These are phyloP conservation scores for Patellifolia procumbens DNA, from an alignment of 179 eudicot species.

Conservation along the genomic window DNA sequence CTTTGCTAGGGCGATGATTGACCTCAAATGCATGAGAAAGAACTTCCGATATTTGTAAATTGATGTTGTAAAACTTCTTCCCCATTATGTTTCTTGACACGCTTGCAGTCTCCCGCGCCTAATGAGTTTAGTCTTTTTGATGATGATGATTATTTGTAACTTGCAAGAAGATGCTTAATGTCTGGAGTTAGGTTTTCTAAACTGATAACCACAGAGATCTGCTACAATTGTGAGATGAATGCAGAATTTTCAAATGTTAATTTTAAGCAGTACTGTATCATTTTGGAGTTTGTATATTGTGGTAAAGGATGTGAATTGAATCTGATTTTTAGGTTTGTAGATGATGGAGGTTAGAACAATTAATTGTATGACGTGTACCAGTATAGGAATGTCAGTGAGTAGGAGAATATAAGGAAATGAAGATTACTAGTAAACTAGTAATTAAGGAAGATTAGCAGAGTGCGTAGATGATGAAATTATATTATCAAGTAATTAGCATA, in stretches of 20 bases:
- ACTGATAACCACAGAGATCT: too few species aligned
- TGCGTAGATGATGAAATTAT: not conserved
- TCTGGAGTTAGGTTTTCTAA: not conserved
- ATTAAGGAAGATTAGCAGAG: not conserved
- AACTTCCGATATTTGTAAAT: slow-evolving; percentile 22
- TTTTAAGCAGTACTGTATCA: too few species aligned
- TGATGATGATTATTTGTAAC: not conserved
- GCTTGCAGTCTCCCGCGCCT: not conserved
- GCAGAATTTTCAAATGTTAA: too few species aligned
- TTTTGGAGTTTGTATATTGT: too few species aligned
- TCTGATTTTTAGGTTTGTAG: too few species aligned
- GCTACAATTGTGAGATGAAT: not conserved
- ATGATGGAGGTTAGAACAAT: too few species aligned
- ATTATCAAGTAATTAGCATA: not conserved
- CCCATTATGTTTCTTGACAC: not conserved
- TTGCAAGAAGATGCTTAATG: not conserved
- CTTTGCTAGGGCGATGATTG: slow-evolving; percentile 64
- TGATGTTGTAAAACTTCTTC: not conserved
- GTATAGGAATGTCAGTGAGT: too few species aligned
- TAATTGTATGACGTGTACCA: too few species aligned
- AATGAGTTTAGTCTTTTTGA: not conserved
- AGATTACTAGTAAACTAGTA: not conserved
- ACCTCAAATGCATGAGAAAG: slow-evolving; percentile 8
- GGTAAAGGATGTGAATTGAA: too few species aligned
- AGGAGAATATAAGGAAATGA: not conserved